These are phyloP conservation scores for Pseudogymnoascus verrucosus DNA, from an alignment of 2,329 filamentous ascomycete species.

Conservation along the genomic window DNA sequence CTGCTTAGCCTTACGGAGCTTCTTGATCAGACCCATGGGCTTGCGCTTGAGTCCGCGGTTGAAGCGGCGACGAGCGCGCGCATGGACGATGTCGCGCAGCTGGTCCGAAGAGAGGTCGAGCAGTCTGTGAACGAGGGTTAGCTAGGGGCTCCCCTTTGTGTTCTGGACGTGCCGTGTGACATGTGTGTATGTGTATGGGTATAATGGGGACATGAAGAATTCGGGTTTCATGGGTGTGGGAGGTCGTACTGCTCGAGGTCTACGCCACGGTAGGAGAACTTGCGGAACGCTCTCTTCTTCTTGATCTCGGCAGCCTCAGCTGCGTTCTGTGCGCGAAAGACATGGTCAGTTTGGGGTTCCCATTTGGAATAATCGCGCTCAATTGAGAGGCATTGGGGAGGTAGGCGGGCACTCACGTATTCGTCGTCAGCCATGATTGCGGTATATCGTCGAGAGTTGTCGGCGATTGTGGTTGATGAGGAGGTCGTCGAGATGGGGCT, in stretches of 20 bases:
- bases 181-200: conserved; percentile 15
- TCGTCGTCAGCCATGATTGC: conserved; percentile 73
- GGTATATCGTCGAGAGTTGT: conserved; percentile 26
- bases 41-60: conserved; percentile 99
- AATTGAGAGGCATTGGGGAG: neutral
- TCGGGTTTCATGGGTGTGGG: conserved; percentile 13
- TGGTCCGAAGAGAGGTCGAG: conserved; percentile 97
- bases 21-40: conserved; percentile 99
- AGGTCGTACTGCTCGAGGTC: conserved; percentile 93
- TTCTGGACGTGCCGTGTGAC: conserved; percentile 19
- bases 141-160: conserved; percentile 28
- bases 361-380: no score
- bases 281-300: conserved; percentile 99
- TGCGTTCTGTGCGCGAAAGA: conserved; percentile 60
- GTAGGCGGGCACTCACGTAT: conserved; percentile 52
- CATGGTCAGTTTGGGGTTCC: conserved; percentile 28
- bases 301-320: conserved; percentile 99
- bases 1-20: conserved; percentile 99
- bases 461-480: conserved; percentile 14
- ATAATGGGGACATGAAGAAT: neutral
- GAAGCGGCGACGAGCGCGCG: conserved; percentile 96
- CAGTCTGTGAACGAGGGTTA: conserved; percentile 59
- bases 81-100: conserved; percentile 98
- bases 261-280: conserved; percentile 99
- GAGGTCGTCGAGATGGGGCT: conserved; percentile 4